Percentiles rank a stretch among this genome's conserved stretches.
Conservation (phyloP, 257 asterid genomes). For the Solanum piurae region DNA sequence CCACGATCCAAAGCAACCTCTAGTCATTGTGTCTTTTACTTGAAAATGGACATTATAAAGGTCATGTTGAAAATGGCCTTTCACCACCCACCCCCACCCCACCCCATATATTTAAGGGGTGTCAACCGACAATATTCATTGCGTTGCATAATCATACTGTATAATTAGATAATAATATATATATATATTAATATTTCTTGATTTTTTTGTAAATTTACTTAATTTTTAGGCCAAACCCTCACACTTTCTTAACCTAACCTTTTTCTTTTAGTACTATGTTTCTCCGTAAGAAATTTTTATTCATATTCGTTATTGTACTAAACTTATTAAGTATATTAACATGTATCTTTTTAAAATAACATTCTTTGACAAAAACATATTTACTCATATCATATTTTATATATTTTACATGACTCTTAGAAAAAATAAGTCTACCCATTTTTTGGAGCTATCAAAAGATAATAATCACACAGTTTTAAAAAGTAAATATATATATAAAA, state of each 20-base stretch:
- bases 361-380: not conserved
- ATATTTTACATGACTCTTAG: too few species aligned
- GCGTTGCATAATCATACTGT: too few species aligned
- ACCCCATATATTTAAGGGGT: not conserved
- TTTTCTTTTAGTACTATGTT: not conserved
- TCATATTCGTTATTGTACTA: not conserved
- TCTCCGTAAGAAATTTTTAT: not conserved
- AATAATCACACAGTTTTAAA: not conserved
- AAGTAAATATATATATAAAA: not conserved
- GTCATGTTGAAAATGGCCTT: constrained; percentile 3
- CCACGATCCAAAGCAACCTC: not conserved
- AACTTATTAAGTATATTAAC: not conserved
- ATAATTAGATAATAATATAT: too few species aligned
- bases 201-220: too few species aligned
- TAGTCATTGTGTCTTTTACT: not conserved
- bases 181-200: too few species aligned
- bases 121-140: not conserved
- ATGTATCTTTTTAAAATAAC: not conserved
- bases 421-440: too few species aligned
- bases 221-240: not conserved
- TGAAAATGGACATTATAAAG: constrained; percentile 1
- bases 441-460: too few species aligned
- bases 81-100: not conserved
- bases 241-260: not conserved
- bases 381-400: not conserved